phyloP scores from a whole-genome alignment of 2,329 filamentous ascomycete species.

The Sporothrix pseudoabietina region DNA sequence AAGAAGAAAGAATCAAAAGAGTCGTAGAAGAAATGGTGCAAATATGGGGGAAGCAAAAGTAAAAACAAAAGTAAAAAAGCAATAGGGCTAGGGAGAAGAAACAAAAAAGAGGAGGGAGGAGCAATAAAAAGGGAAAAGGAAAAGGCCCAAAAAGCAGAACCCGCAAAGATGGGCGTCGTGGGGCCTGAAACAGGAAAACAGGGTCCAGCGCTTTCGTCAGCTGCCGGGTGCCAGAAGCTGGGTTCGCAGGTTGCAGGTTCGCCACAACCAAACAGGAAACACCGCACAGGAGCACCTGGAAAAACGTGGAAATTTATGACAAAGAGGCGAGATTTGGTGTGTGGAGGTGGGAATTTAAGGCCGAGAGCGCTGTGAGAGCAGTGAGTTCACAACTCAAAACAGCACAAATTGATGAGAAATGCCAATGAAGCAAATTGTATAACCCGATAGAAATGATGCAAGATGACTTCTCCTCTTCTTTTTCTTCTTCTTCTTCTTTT shows the following conservation, averaged over 20 bases:
- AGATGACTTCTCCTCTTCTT: neutral
- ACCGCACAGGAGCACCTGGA: neutral
- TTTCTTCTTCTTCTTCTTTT: neutral
- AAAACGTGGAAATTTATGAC: conserved; percentile 24
- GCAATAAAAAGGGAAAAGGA: neutral
- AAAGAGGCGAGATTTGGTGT: neutral
- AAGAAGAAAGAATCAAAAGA: neutral
- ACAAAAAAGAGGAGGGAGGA: conserved; percentile 16
- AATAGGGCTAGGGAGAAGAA: neutral
- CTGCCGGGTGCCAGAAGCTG: conserved; percentile 10
- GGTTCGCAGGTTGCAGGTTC: neutral
- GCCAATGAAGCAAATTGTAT: neutral
- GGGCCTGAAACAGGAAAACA: conserved; percentile 24
- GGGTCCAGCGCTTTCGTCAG: conserved; percentile 24
- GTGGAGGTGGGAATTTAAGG: neutral
- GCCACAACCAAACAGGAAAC: conserved; percentile 27
- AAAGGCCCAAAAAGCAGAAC: neutral
- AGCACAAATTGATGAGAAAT: neutral
- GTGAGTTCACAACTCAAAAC: neutral
- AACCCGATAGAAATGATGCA: neutral
- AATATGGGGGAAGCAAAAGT: neutral
- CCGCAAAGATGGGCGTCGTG: neutral
- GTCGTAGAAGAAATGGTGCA: neutral
- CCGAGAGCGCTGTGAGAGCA: neutral
- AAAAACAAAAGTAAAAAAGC: neutral